Base-by-base conservation (phyloP, 2,329 filamentous ascomycete species). In the Phymatotrichopsis omnivora region DNA sequence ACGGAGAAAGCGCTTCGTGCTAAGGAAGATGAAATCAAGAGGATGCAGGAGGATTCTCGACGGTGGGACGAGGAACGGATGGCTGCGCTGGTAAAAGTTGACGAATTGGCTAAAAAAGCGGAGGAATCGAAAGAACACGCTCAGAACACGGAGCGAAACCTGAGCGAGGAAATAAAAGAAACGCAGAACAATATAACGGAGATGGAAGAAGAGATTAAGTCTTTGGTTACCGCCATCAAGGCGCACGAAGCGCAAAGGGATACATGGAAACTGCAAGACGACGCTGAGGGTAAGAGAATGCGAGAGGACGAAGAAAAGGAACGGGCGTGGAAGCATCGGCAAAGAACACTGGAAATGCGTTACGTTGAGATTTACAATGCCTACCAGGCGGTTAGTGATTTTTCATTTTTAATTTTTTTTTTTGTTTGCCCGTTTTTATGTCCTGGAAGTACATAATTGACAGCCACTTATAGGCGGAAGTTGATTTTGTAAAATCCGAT, bases 21-120 rank as follows among this genome's bases (percentile, higher is more conserved):
- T 60, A 94, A 93, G 62, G 89, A 96, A 54, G 85, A 93, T 58
- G 82, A 80, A 39, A 95, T 85, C 37, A 79, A 84, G 33, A 85
- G 86, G 60, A 67, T 84, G 50, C 72, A 77, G 44, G 80, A 85
- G 27, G 81, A 80, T 53, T 75, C 82, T 39, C 65, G 71, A 4
- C 78, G 80, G 51, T 83, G 82, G 71, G 75, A 79, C 30, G 71
- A 72, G 34, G 80, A 58, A 33, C 32, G 56, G 17, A 40, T 53
- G 34, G 51, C 55, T 1, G 56, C 57, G 2, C 37, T 58, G 17
- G 55, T 55, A 27, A 56, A 75, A 24, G 72, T 76, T 25, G 67
- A 72, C 51, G 69, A 71, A 10, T 77, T 82, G 74, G 68, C 66
- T 41, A 67, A 66, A 40, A 72, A 78, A 38, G 68, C 71, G 29